Evolutionary conservation across 176 grass and related monocot species (phyloP).

Genomic region (Phoenix roebelenii): DNA sequence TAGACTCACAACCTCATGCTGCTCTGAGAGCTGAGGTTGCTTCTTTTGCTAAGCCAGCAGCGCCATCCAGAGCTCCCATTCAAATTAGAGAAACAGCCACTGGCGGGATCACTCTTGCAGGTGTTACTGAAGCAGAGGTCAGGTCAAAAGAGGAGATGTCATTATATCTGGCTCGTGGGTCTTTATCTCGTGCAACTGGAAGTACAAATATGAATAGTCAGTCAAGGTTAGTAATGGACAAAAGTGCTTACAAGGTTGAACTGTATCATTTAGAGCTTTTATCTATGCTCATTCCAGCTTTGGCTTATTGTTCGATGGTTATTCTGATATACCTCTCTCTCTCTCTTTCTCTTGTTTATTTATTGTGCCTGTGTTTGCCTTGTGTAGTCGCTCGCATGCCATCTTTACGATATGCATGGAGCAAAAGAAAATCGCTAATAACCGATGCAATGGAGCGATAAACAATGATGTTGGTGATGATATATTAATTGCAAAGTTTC

Average conservation of each 20-base stretch:
- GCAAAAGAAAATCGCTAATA: slow-evolving; percentile 49
- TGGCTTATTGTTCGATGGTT: too few species aligned
- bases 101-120: slow-evolving; percentile 80
- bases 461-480: slow-evolving; percentile 42
- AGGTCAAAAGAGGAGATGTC: slow-evolving; percentile 96
- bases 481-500: slow-evolving; percentile 61
- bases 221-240: slow-evolving; percentile 28
- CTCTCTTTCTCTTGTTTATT: background rate
- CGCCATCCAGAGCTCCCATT: slow-evolving; percentile 63
- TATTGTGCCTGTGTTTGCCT: background rate
- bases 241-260: background rate
- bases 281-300: too few species aligned
- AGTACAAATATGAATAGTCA: slow-evolving; percentile 66
- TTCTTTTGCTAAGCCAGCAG: slow-evolving; percentile 27
- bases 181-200: slow-evolving; percentile 69
- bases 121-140: slow-evolving; percentile 81
- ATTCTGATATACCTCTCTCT: too few species aligned
- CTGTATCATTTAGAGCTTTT: too few species aligned
- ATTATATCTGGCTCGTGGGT: slow-evolving; percentile 55
- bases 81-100: slow-evolving; percentile 83
- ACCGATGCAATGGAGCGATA: slow-evolving; percentile 12
- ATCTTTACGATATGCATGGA: slow-evolving; percentile 68
- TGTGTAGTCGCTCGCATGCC: slow-evolving; percentile 68
- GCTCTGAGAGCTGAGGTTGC: slow-evolving; percentile 36
- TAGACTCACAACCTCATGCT: slow-evolving; percentile 42